phyloP scores from a whole-genome alignment of 2,329 filamentous ascomycete species.

The Penicillium sp. region DNA sequence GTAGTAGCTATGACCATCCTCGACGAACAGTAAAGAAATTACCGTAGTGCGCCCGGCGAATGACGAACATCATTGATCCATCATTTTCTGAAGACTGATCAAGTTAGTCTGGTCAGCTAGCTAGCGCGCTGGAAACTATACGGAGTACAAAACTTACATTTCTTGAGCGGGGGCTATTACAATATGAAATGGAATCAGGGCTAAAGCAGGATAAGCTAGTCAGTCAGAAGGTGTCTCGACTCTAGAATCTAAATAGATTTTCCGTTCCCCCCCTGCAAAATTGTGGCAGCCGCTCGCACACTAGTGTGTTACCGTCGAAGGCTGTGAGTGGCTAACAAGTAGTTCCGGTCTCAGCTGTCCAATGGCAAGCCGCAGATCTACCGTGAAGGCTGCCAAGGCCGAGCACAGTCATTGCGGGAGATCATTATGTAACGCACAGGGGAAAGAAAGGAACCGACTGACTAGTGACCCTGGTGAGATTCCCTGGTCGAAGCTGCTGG shows the following conservation, averaged over 20 bases:
- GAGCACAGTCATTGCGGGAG: constrained; percentile 14
- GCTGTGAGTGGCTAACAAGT: neutral
- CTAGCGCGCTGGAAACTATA: neutral
- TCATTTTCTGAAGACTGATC: constrained; percentile 1
- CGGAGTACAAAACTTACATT: neutral
- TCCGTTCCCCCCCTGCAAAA: neutral
- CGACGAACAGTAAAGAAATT: constrained; percentile 6
- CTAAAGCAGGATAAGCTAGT: neutral
- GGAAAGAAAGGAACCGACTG: constrained; percentile 8
- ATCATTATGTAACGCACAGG: constrained; percentile 29
- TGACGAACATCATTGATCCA: constrained; percentile 9
- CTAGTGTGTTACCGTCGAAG: neutral
- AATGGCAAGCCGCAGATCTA: constrained; percentile 21
- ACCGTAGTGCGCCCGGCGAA: constrained; percentile 9
- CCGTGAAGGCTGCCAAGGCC: constrained; percentile 16
- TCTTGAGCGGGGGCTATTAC: neutral
- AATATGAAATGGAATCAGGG: neutral
- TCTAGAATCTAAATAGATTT: neutral
- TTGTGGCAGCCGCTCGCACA: constrained; percentile 1
- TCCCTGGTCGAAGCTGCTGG: constrained; percentile 23
- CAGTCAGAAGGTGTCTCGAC: constrained; percentile 4
- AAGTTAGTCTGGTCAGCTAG: neutral
- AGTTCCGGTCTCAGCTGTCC: neutral
- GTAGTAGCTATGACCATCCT: constrained; percentile 3
- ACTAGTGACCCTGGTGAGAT: constrained; percentile 1